Base-by-base conservation (phyloP, 352 stramenopile genomes). In the Globisporangium perplexum region DNA sequence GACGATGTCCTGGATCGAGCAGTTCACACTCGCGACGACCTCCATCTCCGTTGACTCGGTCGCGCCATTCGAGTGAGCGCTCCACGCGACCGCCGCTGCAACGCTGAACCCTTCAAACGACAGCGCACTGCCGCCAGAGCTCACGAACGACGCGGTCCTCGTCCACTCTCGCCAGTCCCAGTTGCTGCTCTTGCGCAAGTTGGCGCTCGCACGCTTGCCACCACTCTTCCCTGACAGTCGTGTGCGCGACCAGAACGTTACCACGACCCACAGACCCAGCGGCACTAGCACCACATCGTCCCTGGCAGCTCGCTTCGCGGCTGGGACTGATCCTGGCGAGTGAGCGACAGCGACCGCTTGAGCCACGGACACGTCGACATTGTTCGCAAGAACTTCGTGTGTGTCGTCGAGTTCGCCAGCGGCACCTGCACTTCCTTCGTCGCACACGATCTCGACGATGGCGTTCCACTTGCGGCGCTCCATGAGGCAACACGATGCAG, bases 161-260 rank as follows among this genome's bases (percentile, higher is more conserved):
- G 38, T 51, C 58, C 58, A 69, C 11, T 22, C 23, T 48, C 23
- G 36, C 56, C 57, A 68, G 31, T 50, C 28, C 18, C n/a, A 24
- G 14, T 10, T 2, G 20, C 10, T 39, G 33, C 4, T 39, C 33
- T 39, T 39, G 33, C 3, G 33, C 12, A 12, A 39, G 1, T 18
- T 18, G 33, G 33, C 18, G 18, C 8, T 15, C 15, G 17, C 18
- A 17, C n/a, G 38, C 33, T 11, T 50, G 4, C 2, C 3, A 18
- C 24, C 24, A 26, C 15, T 2, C 23, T 42, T 12, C 4, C 3
- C 12, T 39, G 14, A 1, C 8, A 8, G 23, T 20, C 36, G 1
- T 12, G 6, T 11, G 31, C 39, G 48, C 33, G 62, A 48, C 58
- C 58, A 66, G 35, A 66, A 69, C 7, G 48, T 39, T 7, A 69